These are phyloP conservation scores for Aureobasidium sp. DNA, from an alignment of 2,329 filamentous ascomycete genomes.

Conservation along the genomic window DNA sequence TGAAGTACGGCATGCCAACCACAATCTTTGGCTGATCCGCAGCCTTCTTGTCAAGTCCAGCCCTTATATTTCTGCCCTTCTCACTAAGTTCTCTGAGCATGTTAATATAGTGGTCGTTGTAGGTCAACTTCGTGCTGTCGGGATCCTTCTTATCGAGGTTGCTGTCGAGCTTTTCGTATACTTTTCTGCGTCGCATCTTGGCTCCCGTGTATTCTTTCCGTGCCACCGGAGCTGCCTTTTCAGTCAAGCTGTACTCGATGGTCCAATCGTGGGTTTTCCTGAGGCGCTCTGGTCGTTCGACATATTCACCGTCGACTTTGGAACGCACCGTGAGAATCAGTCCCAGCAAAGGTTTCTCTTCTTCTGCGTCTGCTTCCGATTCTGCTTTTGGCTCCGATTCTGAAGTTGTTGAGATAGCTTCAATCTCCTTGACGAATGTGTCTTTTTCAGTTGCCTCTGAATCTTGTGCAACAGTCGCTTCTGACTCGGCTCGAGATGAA, in stretches of 20 bases:
- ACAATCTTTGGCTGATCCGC: slow-evolving; percentile 33
- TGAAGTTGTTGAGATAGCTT: not conserved
- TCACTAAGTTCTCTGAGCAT: slow-evolving; percentile 40
- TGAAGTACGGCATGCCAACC: slow-evolving; percentile 15
- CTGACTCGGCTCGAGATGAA: not conserved
- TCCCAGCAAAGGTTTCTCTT: slow-evolving; percentile 45
- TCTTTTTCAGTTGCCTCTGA: not conserved
- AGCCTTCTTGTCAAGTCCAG: slow-evolving; percentile 45
- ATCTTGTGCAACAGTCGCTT: not conserved
- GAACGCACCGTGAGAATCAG: slow-evolving; percentile 67
- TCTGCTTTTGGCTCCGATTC: not conserved
- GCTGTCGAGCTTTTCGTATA: slow-evolving; percentile 28
- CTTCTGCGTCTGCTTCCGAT: not conserved
- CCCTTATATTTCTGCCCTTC: slow-evolving; percentile 52
- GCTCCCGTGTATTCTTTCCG: slow-evolving; percentile 47
- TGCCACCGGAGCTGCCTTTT: slow-evolving; percentile 43
- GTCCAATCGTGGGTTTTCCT: slow-evolving; percentile 49
- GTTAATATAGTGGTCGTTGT: slow-evolving; percentile 31
- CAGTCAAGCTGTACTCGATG: slow-evolving; percentile 69
- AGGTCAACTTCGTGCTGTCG: not conserved
- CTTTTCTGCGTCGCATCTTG: slow-evolving; percentile 47
- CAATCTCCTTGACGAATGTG: not conserved
- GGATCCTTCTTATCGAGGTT: slow-evolving; percentile 28
- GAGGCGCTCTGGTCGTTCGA: slow-evolving; percentile 51
- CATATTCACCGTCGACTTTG: slow-evolving; percentile 57